phyloP scores from a whole-genome alignment of 2,329 filamentous ascomycete genomes.

The Tolypocladium ovalisporum region DNA sequence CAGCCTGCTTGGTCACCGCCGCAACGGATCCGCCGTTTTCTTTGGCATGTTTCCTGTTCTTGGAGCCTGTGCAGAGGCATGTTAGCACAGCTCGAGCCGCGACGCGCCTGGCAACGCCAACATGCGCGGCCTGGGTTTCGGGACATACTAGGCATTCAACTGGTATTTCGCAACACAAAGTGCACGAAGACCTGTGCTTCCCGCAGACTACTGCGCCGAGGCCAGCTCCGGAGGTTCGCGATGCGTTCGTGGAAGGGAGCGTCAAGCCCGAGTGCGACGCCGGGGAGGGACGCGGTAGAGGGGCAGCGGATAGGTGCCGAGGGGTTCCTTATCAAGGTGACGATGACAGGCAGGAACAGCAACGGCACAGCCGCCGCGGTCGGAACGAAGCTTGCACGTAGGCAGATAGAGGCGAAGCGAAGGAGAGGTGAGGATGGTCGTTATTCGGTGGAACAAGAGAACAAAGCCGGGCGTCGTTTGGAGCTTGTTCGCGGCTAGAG shows the following conservation, averaged over 20 bases:
- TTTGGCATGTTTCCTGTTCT: constrained; percentile 46
- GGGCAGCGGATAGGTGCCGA: constrained; percentile 1
- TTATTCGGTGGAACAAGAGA: background rate
- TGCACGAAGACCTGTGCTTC: background rate
- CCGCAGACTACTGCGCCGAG: background rate
- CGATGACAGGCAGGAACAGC: background rate
- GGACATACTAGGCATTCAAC: background rate
- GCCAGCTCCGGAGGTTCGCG: background rate
- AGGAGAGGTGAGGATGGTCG: background rate
- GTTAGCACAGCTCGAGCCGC: constrained; percentile 9
- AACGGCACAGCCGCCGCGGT: background rate
- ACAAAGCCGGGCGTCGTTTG: background rate
- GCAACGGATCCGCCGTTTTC: constrained; percentile 40
- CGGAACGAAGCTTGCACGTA: background rate
- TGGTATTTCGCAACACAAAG: background rate
- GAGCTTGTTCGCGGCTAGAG: background rate
- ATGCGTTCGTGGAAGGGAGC: constrained; percentile 7
- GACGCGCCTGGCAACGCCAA: constrained; percentile 4
- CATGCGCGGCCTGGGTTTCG: background rate
- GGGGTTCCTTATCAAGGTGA: constrained; percentile 1
- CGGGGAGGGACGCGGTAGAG: background rate
- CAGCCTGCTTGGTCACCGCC: constrained; percentile 40
- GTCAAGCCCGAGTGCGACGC: constrained; percentile 1
- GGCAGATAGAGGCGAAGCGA: background rate
- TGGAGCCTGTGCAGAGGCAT: constrained; percentile 24